Percentiles rank a stretch among this genome's conserved stretches.
These are phyloP conservation scores for Phycomyces blakesleeanus DNA, from an alignment of 192 early-diverging fungal species.

Conservation along the genomic window DNA sequence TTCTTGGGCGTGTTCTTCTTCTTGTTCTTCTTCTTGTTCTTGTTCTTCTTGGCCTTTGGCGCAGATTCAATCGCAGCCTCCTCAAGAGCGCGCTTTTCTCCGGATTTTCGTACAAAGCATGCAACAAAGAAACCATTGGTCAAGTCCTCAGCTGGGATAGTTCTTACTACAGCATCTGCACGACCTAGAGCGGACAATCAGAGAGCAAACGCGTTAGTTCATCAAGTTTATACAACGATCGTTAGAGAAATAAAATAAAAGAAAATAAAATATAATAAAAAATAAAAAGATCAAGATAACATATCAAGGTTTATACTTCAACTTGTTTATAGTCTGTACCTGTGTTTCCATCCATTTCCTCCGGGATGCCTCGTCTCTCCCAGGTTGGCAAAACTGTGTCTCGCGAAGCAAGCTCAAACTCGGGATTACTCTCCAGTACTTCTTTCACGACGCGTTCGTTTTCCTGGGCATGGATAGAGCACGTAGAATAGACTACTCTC, in stretches of 20 bases:
- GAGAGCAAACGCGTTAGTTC: neutral
- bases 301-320: neutral
- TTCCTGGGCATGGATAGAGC: constrained; percentile 87
- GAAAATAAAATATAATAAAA: neutral
- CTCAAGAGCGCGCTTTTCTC: constrained; percentile 6
- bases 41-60: constrained; percentile 8
- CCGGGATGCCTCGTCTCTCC: constrained; percentile 69
- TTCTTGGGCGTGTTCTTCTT: constrained; percentile 22
- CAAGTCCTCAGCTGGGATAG: constrained; percentile 72
- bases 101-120: constrained; percentile 68
- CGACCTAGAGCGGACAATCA: constrained; percentile 26
- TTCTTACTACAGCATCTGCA: constrained; percentile 68
- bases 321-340: constrained; percentile 23
- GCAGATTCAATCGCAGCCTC: neutral
- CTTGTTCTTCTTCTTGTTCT: constrained; percentile 24
- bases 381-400: constrained; percentile 71
- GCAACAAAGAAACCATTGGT: constrained; percentile 98
- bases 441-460: constrained; percentile 92
- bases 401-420: constrained; percentile 54
- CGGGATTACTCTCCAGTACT: constrained; percentile 51
- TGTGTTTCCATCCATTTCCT: constrained; percentile 39
- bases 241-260: no score
- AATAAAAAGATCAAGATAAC: neutral
- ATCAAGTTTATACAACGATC: neutral
- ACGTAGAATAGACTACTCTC: constrained; percentile 91